Base-by-base conservation (phyloP, 352 stramenopile genomes). In the Phytophthora rubi region DNA sequence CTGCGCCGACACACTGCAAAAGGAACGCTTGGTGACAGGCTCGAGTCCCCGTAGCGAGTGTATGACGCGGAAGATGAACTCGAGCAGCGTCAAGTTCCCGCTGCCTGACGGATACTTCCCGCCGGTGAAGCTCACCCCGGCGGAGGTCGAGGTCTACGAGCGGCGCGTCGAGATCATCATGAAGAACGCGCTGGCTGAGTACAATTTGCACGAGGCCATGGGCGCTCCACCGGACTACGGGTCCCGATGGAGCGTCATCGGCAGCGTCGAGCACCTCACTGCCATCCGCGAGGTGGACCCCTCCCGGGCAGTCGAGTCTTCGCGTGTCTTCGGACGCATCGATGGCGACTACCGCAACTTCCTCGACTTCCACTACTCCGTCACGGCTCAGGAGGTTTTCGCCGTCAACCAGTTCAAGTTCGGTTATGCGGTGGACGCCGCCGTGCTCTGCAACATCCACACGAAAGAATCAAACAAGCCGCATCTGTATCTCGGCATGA, bases 401-500 rank as follows among this genome's bases (percentile, higher is more conserved):
- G 81, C 88, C 13, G 88, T 83, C 59, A 81, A 91, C 68, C 83
- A 90, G 58, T 81, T 91, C 66, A 83, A 92, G 77, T 82, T 81
- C 52, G 80, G 87, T 28, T 79, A 86, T 59, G 79, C 76, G 1
- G 67, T 92, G 32, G 88, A 95, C 62, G 82, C 82, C 6, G 78
- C 80, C 4, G 85, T 95, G 57, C 65, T 95, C 39, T 64, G 75
- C 68, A 95, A 88, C 52, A 86, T 95, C 65, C 81, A 92, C 64
- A 91, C 83, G n/a, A 76, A 82, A 44, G 66, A 71, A 37, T 77
- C 71, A 5, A 32, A 59, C 18, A 73, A 79, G 39, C 62, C 79
- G 1, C 76, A 88, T 51, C 21, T 81, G 56, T 95, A 94, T 48
- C 69, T 95, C 59, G 88, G 88, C 47, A 85, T 95, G 77, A 95